Base-by-base conservation (phyloP, 441 rosid species). In the Erodium chrysanthum region DNA sequence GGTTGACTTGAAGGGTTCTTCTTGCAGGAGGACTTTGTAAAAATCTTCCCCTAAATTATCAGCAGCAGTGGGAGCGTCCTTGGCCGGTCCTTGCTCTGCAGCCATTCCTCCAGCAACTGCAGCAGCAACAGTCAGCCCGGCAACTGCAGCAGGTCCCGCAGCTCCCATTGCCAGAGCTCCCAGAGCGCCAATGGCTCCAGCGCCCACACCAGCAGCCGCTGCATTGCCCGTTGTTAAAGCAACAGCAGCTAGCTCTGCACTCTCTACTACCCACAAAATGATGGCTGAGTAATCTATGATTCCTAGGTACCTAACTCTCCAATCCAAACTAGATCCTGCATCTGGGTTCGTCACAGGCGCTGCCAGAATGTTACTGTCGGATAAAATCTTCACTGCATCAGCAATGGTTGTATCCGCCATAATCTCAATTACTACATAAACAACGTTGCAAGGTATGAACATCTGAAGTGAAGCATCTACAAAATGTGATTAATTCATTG, bases 1-100 rank as follows among this genome's bases (percentile, higher is more conserved):
- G 74, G 96, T 90, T 58, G 96, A 92, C 77, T 85, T 90, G 75
- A 92, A 92, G 40, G 96, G 96, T 74, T 92, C 98, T 78, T 92
- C 96, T 79, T 83, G 80, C 25, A 92, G 87, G 66, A 90, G 77
- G 27, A 84, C 84, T 74, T 87, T 76, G 79, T 88, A 92, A 70
- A 90, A 90, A 67, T 92, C 96, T 67, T 85, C 74, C 50, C 89
- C 93, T 62, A 89, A 79, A 18, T 76, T 78, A 72, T 81, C 84
- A 15, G 88, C 89, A 40, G 48, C 48, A 2, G 48, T 12, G 14
- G 48, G 48, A 40, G 48, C 48, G 1, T 40, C 48, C 48, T 12
- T 40, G 2, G 48, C 93, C 0, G 76, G 23, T 5, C 81, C 92
- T 73, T 76, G 80, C 46, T 87, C 90, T 29, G 90, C 91, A 1